Evolutionary conservation across 257 asterid species (phyloP).

Genomic region (Solanum acaule): DNA sequence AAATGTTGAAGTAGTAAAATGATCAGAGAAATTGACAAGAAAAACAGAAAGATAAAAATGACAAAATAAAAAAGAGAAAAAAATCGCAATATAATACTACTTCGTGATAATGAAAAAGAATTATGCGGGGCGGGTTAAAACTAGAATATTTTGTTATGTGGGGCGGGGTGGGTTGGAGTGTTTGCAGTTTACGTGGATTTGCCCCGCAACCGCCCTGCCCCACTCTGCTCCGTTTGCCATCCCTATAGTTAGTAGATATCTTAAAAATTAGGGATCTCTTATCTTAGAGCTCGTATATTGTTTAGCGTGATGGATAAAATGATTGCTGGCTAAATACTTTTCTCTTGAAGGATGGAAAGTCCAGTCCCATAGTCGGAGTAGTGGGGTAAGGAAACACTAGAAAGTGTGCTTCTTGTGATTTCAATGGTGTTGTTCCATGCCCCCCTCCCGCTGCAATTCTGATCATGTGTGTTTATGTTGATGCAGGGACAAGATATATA

Average conservation of each 20-base stretch:
- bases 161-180: too few species aligned
- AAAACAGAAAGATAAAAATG: too few species aligned
- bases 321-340: neutral
- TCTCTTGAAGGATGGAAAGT: neutral
- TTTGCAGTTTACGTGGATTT: too few species aligned
- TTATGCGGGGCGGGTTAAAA: too few species aligned
- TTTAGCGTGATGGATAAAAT: neutral
- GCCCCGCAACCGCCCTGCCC: too few species aligned
- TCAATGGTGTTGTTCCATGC: neutral
- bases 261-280: neutral
- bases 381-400: neutral
- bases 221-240: too few species aligned
- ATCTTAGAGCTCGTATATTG: neutral
- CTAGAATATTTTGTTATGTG: too few species aligned
- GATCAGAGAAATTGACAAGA: too few species aligned
- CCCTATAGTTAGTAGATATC: neutral
- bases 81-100: too few species aligned
- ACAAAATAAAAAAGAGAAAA: too few species aligned
- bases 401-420: neutral
- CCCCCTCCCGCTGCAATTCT: neutral
- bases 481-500: slow-evolving; percentile 78
- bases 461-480: neutral
- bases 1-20: too few species aligned
- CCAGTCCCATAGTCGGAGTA: neutral
- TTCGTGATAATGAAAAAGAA: too few species aligned